phyloP scores from a whole-genome alignment of 1,284 basidiomycete genomes.

The Schizopora paradoxa region DNA sequence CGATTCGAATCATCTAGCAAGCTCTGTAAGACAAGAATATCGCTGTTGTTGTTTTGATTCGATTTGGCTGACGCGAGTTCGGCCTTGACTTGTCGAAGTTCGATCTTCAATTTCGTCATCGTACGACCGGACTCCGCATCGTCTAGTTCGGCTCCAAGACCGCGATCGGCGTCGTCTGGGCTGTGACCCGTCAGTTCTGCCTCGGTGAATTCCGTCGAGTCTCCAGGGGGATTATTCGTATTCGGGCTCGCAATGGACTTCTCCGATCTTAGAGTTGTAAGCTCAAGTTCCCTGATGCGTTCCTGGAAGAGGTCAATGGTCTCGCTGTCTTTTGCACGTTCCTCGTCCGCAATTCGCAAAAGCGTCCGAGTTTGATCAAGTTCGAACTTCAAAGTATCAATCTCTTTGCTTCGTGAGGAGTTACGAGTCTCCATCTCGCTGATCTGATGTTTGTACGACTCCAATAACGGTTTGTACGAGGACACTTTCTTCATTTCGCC shows the following conservation, averaged over 20 bases:
- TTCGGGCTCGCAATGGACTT: slow-evolving; percentile 22
- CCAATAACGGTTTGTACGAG: slow-evolving; percentile 85
- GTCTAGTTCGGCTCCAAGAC: slow-evolving; percentile 81
- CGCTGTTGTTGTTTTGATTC: slow-evolving; percentile 71
- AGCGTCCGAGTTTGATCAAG: slow-evolving; percentile 70
- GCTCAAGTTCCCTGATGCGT: slow-evolving; percentile 84
- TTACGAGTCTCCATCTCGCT: slow-evolving; percentile 73
- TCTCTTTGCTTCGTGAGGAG: slow-evolving; percentile 61
- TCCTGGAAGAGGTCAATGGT: slow-evolving; percentile 88
- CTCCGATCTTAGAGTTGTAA: slow-evolving; percentile 46
- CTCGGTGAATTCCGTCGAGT: slow-evolving; percentile 34
- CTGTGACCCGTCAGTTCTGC: slow-evolving; percentile 34
- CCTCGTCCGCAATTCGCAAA: slow-evolving; percentile 63
- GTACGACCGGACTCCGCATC: slow-evolving; percentile 81
- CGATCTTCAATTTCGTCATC: slow-evolving; percentile 86
- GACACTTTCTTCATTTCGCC: slow-evolving; percentile 86
- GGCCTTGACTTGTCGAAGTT: slow-evolving; percentile 76
- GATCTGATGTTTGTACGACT: slow-evolving; percentile 89
- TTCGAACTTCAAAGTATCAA: slow-evolving; percentile 68
- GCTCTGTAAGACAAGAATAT: slow-evolving; percentile 81
- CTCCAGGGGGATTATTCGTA: slow-evolving; percentile 16
- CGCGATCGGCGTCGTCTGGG: slow-evolving; percentile 40
- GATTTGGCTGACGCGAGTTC: slow-evolving; percentile 73
- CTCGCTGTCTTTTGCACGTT: slow-evolving; percentile 76
- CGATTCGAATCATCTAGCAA: slow-evolving; percentile 86